Evolutionary conservation across 352 stramenopile genomes (phyloP).

Genomic region (Globisporangium canariense): DNA sequence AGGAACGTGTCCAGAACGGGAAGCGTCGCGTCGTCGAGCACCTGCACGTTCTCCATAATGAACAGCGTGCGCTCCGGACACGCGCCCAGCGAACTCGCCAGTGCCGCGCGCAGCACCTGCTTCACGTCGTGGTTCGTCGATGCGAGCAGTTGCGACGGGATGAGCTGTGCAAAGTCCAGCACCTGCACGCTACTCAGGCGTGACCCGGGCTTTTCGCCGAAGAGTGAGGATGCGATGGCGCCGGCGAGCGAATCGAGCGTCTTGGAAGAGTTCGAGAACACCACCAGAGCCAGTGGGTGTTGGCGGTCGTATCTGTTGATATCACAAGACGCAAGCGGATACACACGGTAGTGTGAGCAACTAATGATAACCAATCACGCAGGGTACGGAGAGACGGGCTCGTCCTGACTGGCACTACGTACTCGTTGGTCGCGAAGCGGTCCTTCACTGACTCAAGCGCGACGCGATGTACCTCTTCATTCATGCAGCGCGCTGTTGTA

Average conservation of each 20-base stretch:
- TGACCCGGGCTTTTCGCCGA: neutral
- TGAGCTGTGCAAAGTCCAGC: constrained; percentile 24
- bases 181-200: constrained; percentile 16
- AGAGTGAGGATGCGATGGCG: constrained; percentile 12
- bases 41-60: constrained; percentile 47
- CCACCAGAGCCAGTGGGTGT: constrained; percentile 45
- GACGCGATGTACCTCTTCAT: constrained; percentile 20
- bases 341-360: neutral
- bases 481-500: constrained; percentile 26
- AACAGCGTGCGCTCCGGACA: constrained; percentile 55
- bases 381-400: neutral
- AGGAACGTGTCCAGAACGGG: constrained; percentile 66
- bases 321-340: neutral
- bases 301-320: constrained; percentile 32
- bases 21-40: constrained; percentile 38
- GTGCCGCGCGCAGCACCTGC: constrained; percentile 33
- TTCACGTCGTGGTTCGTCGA: constrained; percentile 48
- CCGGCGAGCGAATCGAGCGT: constrained; percentile 12
- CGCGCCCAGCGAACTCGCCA: constrained; percentile 28
- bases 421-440: constrained; percentile 49
- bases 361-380: neutral
- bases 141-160: constrained; percentile 16
- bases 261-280: constrained; percentile 47
- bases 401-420: neutral
- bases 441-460: constrained; percentile 40